phyloP scores from a whole-genome alignment of 192 early-diverging fungal species.

The Entophlyctis luteolus region DNA sequence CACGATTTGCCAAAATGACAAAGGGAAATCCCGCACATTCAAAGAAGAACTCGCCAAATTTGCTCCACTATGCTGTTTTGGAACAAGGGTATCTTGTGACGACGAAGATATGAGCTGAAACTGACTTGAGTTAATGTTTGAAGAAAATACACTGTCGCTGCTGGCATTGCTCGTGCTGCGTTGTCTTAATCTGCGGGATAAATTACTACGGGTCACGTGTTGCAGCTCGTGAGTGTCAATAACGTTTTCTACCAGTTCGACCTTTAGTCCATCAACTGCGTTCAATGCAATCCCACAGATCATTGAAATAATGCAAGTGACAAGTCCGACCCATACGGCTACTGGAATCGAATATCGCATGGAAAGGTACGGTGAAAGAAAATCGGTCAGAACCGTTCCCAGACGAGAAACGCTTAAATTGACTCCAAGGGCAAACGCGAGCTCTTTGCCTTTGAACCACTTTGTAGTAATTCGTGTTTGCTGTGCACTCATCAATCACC shows the following conservation, averaged over 20 bases:
- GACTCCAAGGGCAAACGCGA: slow-evolving; percentile 52
- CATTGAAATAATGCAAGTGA: slow-evolving; percentile 46
- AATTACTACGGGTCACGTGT: background rate
- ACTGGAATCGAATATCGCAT: slow-evolving; percentile 30
- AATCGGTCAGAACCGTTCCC: slow-evolving; percentile 56
- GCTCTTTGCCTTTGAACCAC: slow-evolving; percentile 53
- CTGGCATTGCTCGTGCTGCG: background rate
- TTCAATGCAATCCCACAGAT: slow-evolving; percentile 27
- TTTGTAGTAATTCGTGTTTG: slow-evolving; percentile 51
- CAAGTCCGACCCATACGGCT: slow-evolving; percentile 50
- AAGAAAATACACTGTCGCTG: background rate
- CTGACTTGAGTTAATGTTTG: background rate
- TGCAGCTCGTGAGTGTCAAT: background rate
- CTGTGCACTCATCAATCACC: background rate
- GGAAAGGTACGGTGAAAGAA: slow-evolving; percentile 50
- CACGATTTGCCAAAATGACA: slow-evolving; percentile 46
- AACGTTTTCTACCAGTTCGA: slow-evolving; percentile 10
- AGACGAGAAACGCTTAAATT: slow-evolving; percentile 41
- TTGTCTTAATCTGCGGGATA: background rate
- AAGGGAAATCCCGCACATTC: slow-evolving; percentile 30
- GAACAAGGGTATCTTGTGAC: background rate
- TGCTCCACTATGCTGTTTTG: background rate
- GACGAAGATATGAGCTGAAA: background rate
- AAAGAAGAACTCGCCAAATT: too few species aligned
- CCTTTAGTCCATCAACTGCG: slow-evolving; percentile 26